Conservation (phyloP, 192 early-diverging fungal species). For the Mortierella claussenii region DNA sequence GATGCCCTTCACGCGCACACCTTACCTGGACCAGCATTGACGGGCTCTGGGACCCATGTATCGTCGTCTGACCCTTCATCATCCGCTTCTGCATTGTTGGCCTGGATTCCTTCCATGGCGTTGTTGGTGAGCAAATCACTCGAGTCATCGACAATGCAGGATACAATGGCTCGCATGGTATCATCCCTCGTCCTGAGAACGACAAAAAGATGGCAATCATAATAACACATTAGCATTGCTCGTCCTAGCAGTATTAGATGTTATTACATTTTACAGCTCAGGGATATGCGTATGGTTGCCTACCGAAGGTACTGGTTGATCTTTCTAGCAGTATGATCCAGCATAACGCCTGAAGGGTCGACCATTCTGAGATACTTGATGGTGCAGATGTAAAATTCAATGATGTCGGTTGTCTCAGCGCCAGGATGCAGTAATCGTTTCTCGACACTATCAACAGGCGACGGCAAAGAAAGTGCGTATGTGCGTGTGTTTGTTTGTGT, state of each 20-base stretch:
- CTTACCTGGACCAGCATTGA: constrained; percentile 63
- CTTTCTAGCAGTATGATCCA: constrained; percentile 68
- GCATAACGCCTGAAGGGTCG: constrained; percentile 73
- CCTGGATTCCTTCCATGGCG: constrained; percentile 39
- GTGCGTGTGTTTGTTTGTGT: too few species aligned
- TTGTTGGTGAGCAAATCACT: constrained; percentile 63
- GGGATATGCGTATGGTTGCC: too few species aligned
- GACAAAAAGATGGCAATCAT: too few species aligned
- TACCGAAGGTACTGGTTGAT: constrained; percentile 71
- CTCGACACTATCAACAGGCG: constrained; percentile 47
- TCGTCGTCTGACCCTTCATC: constrained; percentile 59
- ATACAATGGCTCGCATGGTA: constrained; percentile 74
- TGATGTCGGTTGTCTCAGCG: constrained; percentile 74
- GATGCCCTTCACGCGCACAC: too few species aligned
- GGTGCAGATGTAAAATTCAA: constrained; percentile 75
- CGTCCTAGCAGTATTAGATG: too few species aligned
- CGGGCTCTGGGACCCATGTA: constrained; percentile 72
- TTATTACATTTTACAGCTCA: too few species aligned
- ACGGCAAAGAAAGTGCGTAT: not conserved
- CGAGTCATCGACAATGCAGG: constrained; percentile 71
- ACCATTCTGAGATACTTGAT: constrained; percentile 75
- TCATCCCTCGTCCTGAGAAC: constrained; percentile 63
- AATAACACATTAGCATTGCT: too few species aligned
- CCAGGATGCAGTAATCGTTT: constrained; percentile 77
- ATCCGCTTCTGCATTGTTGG: constrained; percentile 58